Base-by-base conservation (phyloP, 768 basidiomycete genomes). In the Agrocybe praecox region DNA sequence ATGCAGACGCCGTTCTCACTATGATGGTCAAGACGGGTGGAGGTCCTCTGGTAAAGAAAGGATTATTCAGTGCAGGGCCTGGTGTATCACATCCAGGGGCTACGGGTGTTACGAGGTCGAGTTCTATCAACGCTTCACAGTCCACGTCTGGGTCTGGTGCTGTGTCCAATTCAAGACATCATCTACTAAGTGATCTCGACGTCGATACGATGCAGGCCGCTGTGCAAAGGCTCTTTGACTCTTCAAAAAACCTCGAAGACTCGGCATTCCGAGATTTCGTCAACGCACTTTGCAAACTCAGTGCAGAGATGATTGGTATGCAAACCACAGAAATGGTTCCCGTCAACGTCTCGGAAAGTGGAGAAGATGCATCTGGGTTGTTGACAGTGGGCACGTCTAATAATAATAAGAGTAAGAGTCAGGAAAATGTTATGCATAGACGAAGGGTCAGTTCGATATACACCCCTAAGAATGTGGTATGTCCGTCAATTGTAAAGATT, bases 271-370 rank as follows among this genome's bases (percentile, higher is more conserved):
- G 78, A 46, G 80, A 87, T 60, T 98, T 98, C 59, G 68, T 80
- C 26, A 73, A 77, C 51, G 91, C 96, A 2, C 71, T 98, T 49
- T 96, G 94, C 69, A 87, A 83, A 64, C 75, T 98, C 22, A 96
- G 94, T 66, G 80, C 85, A 10, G 94, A 95, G 71, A 98, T 98
- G 95, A 85, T 98, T 18, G 89, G 89, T 34, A 89, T 97, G 86
- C 89, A 93, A 71, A 83, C 82, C 2, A 81, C 78, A 47, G 74
- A 69, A 46, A 66, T 52, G 66, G 66, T 58, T 22, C 59, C 65
- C 52, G 64, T 69, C 33, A 60, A 75, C 21, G 55, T 65, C 42
- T 75, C 71, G 26, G 80, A 78, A 29, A 76, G 76, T 46, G 62
- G 73, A 46, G 81, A 80, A 19, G 81, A 80, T 55, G 50, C 69